Evolutionary conservation across 371 early-diverging fungal genomes (phyloP).

Genomic region (Mucor sp.): DNA sequence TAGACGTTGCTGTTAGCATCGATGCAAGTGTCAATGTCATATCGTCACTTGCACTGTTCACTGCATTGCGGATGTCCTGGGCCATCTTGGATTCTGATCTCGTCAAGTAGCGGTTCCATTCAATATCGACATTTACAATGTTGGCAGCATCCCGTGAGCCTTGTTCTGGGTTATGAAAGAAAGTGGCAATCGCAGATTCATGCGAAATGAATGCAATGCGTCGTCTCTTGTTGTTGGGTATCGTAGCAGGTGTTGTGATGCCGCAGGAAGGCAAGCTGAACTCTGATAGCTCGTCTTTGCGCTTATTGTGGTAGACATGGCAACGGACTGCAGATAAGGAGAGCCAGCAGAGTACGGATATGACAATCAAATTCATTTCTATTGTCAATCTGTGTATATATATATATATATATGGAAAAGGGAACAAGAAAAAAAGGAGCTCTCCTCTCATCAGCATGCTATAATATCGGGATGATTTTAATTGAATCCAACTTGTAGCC

Average conservation of each 20-base stretch:
- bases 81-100: constrained; percentile 33
- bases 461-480: constrained; percentile 4
- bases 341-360: neutral
- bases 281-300: neutral
- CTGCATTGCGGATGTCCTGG: constrained; percentile 32
- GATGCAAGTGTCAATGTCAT: neutral
- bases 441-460: too few species aligned
- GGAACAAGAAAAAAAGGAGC: neutral
- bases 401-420: neutral
- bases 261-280: constrained; percentile 1
- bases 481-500: constrained; percentile 1
- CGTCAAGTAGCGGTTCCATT: constrained; percentile 40
- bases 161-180: constrained; percentile 36
- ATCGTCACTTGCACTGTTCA: constrained; percentile 24
- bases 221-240: neutral
- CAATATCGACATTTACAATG: constrained; percentile 35
- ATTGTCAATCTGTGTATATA: neutral
- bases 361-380: neutral
- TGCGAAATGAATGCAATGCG: constrained; percentile 41
- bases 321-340: neutral
- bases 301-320: neutral
- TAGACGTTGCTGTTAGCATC: neutral
- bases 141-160: constrained; percentile 51
- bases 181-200: constrained; percentile 31
- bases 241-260: neutral